These are phyloP conservation scores for Ceratobasidium papillatum DNA, from an alignment of 1,284 basidiomycete genomes.

Conservation along the genomic window DNA sequence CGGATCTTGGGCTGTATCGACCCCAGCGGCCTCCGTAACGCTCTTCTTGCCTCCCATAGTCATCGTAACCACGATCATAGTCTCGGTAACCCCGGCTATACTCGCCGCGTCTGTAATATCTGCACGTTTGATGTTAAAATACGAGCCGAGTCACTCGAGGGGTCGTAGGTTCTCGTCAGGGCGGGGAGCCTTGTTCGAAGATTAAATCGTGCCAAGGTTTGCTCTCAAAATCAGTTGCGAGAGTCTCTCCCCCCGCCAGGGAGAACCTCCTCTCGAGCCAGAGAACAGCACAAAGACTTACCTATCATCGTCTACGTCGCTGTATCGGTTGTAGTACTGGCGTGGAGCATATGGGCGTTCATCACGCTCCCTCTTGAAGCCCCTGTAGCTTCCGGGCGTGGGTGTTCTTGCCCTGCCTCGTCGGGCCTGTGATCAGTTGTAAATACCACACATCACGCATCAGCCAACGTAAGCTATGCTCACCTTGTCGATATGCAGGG, in stretches of 20 bases:
- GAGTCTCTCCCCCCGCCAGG: too few relatives aligned
- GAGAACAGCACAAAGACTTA: too few relatives aligned
- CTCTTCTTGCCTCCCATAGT: too few relatives aligned
- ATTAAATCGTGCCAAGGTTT: too few relatives aligned
- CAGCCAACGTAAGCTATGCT: conserved; percentile 40
- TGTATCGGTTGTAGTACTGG: conserved; percentile 81
- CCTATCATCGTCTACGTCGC: conserved; percentile 51
- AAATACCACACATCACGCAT: conserved; percentile 3
- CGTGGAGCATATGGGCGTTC: conserved; percentile 82
- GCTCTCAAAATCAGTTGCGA: too few relatives aligned
- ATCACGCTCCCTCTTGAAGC: conserved; percentile 58
- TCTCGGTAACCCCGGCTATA: conserved; percentile 45
- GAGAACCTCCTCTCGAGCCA: background rate
- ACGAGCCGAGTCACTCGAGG: background rate
- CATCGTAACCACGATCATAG: background rate
- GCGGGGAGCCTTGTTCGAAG: too few relatives aligned
- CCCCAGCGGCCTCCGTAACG: conserved; percentile 4
- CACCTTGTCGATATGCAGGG: conserved; percentile 87
- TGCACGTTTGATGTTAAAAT: background rate
- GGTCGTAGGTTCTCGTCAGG: too few relatives aligned
- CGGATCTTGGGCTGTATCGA: background rate
- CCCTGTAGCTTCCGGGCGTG: conserved; percentile 93
- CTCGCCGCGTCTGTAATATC: conserved; percentile 42
- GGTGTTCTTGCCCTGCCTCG: conserved; percentile 94
- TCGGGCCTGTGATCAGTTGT: conserved; percentile 69